These are phyloP conservation scores for Beauveria sp. DNA, from an alignment of 2,329 filamentous ascomycete species.

Conservation along the genomic window DNA sequence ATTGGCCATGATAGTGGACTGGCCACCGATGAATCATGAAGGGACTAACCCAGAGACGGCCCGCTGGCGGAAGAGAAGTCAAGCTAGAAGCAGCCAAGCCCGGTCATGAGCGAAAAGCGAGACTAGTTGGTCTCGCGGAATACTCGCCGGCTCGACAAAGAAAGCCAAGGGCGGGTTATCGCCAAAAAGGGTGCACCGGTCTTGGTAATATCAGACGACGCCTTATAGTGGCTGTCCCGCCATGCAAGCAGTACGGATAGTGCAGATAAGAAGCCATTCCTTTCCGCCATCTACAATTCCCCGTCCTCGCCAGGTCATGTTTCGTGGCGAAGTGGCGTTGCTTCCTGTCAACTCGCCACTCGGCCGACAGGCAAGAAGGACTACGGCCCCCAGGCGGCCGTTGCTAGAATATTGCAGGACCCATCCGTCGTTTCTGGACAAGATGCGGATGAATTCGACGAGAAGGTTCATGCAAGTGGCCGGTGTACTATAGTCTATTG, in stretches of 20 bases:
- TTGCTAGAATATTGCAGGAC: neutral
- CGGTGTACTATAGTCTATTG: neutral
- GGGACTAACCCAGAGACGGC: neutral
- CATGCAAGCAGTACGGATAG: neutral
- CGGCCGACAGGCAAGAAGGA: neutral
- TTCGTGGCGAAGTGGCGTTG: neutral
- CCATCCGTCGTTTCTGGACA: neutral
- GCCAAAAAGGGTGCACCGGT: neutral
- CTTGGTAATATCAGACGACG: constrained; percentile 2
- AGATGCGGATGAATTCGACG: neutral
- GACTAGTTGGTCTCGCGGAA: neutral
- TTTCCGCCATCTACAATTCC: no score
- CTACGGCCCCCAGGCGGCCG: neutral
- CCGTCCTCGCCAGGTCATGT: neutral
- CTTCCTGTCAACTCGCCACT: neutral
- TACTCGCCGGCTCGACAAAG: neutral
- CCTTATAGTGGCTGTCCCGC: neutral
- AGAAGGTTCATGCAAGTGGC: neutral
- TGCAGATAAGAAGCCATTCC: neutral
- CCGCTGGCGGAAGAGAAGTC: neutral
- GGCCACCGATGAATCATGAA: neutral
- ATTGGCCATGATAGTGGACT: no score
- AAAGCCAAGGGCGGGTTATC: neutral
- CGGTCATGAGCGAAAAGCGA: neutral
- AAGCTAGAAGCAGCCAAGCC: neutral